Base-by-base conservation (phyloP, 75 land plant genomes). In the Larix kaempferi region DNA sequence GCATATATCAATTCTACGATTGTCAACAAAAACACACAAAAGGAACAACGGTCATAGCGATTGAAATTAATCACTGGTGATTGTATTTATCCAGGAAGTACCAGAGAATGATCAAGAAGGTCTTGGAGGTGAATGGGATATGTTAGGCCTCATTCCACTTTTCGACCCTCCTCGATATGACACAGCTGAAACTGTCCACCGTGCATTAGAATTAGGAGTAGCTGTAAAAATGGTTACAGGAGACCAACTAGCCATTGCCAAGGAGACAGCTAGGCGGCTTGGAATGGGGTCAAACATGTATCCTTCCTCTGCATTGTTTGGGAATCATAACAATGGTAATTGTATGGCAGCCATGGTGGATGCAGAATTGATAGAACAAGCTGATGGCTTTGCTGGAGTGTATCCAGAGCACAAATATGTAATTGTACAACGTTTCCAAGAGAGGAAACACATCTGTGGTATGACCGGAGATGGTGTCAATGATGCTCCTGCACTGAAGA, bases 381-480 rank as follows among this genome's bases (percentile, higher is more conserved):
- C 85, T 33, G 85, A 84, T 79, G 85, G 85, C 39, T 84, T 84
- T 84, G 85, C 85, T 35, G 83, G 84, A 5, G 84, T 83, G 14
- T 74, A 79, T 56, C 84, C 84, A 26, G 84, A 83, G 33, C 84
- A 83, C 82, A 83, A 83, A 82, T 79, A 74, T 65, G 71, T 74
- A 6, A 83, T 83, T 16, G 84, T 83, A 12, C 79, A 79, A 39
- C 74, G 52, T 57, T 56, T 83, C 22, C 84, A 83, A 62, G 82
- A 83, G 59, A 62, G 76, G 41, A 79, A 79, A 21, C 84, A 83
- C 35, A 78, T 79, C n/a, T 83, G 84, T 74, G 84, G 84, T 82
- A 96, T 96, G 99, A 96, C 99, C 76, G 99, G 99, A 67, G 99
- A 96, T 90, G 99, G 99, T 39, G 99, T 96, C 65, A 96, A 96